Evolutionary conservation across 129 eudicot species (phyloP), one percentile per base, ranked within the genome.

Genomic region (Gnaphalium uliginosum): DNA sequence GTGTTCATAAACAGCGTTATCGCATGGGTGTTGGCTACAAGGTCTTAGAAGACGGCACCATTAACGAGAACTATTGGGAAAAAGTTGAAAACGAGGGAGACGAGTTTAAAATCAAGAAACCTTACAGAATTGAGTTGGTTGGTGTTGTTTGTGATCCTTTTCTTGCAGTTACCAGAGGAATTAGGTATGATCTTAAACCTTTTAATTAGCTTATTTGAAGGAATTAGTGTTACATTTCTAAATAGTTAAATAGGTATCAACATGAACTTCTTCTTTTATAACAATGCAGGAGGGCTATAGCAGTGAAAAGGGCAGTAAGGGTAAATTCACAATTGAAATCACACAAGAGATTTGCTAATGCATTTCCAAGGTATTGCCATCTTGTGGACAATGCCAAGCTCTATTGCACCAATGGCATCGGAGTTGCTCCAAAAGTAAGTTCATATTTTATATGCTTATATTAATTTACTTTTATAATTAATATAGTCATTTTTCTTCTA

Each of bases 131-230:
- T 30, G 98, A 94, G 86, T 61, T 94, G 80, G 97, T 94, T 66
- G 98, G 98, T 30, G 98, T 94, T 50, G 88, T 90, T 54, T 94
- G 97, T 80, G 98, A 94, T 70, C 85, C 98, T 32, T 94, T 66
- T 83, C 87, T 94, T 39, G 98, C 98, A n/a, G 97, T 94, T 48
- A 89, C 90, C 8, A 73, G 98, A 81, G 98, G 98, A 26, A 93
- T 93, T 73, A 88, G 97, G 98, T 93, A 82, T 23, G 62, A 39
- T 68, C 75, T 62, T 7, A 69, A 81, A 58, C 29, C 17, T 29
- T 43, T n/a, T n/a, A n/a, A n/a, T n/a, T 68, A 35, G 66, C 33
- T 23, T 3, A 4, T 50, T 23, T 13, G 1, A 10, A 2, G 8
- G 7, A 23, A n/a, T n/a, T n/a, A n/a, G n/a, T n/a, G n/a, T n/a